Percentiles rank a stretch among this genome's conserved stretches.
These are phyloP conservation scores for Drechslerella stenobrocha DNA, from an alignment of 2,329 filamentous ascomycete genomes.

Conservation along the genomic window DNA sequence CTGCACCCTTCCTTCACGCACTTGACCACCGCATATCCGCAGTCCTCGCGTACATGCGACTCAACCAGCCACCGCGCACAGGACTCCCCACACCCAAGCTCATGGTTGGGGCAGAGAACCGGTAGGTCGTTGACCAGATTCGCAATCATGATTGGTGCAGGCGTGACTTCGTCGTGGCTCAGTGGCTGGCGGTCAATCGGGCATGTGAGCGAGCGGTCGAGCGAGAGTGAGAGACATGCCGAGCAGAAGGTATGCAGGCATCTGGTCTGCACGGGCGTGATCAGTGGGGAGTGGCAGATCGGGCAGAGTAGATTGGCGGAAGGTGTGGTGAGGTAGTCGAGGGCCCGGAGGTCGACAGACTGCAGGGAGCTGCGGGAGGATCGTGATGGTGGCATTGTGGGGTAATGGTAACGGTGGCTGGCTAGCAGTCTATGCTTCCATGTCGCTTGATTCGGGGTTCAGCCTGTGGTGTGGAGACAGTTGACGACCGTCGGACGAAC, in stretches of 20 bases:
- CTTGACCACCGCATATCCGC: constrained; percentile 62
- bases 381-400: constrained; percentile 29
- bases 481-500: constrained; percentile 6
- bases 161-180: constrained; percentile 50
- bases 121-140: constrained; percentile 66
- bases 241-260: constrained; percentile 70
- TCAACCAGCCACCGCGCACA: constrained; percentile 63
- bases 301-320: constrained; percentile 57
- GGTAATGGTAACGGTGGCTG: too few species aligned
- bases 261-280: constrained; percentile 65
- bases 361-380: constrained; percentile 31
- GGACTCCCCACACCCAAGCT: constrained; percentile 60
- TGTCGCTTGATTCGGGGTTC: too few species aligned
- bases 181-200: constrained; percentile 53
- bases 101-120: constrained; percentile 64
- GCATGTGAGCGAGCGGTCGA: constrained; percentile 51
- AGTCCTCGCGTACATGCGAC: constrained; percentile 64
- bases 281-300: constrained; percentile 64
- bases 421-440: too few species aligned
- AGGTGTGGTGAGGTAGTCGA: constrained; percentile 55
- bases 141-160: constrained; percentile 60
- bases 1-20: constrained; percentile 63
- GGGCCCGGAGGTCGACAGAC: constrained; percentile 54
- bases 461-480: too few species aligned
- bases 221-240: constrained; percentile 57